A percentile compares a stretch with the other conserved stretches of the same genome.
phyloP scores from a whole-genome alignment of 2,329 filamentous ascomycete genomes.

The Trichoderma semiorbis region DNA sequence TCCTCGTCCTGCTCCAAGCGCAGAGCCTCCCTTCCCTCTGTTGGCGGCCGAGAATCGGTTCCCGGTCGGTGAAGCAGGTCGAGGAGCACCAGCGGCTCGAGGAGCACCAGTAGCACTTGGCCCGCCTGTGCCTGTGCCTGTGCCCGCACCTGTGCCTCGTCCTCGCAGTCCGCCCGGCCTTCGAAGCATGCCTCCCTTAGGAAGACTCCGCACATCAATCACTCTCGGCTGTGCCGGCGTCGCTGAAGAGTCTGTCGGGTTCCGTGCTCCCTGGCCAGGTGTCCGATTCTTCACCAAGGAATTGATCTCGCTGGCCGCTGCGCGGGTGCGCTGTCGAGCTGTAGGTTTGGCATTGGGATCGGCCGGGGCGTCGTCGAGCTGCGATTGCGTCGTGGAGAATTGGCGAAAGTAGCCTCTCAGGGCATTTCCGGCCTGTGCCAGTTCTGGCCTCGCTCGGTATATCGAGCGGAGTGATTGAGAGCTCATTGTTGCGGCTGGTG shows the following conservation, averaged over 20 bases:
- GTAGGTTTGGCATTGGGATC: slow-evolving; percentile 20
- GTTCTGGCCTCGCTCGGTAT: slow-evolving; percentile 34
- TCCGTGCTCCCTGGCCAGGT: neutral
- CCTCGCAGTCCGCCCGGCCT: slow-evolving; percentile 28
- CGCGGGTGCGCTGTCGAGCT: slow-evolving; percentile 31
- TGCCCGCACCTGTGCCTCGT: slow-evolving; percentile 9
- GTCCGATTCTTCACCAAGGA: slow-evolving; percentile 28
- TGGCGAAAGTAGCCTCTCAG: slow-evolving; percentile 34
- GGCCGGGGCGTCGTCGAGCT: slow-evolving; percentile 29
- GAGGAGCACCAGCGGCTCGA: neutral
- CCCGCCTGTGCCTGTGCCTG: slow-evolving; percentile 15
- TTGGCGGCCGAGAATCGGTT: slow-evolving; percentile 22
- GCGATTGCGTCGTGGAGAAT: slow-evolving; percentile 39
- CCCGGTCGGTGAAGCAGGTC: slow-evolving; percentile 11
- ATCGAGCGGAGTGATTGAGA: slow-evolving; percentile 38
- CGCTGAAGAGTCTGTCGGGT: neutral
- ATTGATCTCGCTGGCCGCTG: slow-evolving; percentile 35
- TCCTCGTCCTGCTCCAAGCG: slow-evolving; percentile 24
- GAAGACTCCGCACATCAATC: slow-evolving; percentile 40
- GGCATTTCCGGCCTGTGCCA: slow-evolving; percentile 30
- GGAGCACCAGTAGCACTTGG: neutral
- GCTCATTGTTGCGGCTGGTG: slow-evolving; percentile 33
- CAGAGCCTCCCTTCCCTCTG: slow-evolving; percentile 13
- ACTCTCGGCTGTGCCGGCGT: slow-evolving; percentile 31
- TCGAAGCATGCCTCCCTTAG: slow-evolving; percentile 27